Evolutionary conservation across 2,329 filamentous ascomycete species (phyloP).

Genomic region (Penicillium crustosum): DNA sequence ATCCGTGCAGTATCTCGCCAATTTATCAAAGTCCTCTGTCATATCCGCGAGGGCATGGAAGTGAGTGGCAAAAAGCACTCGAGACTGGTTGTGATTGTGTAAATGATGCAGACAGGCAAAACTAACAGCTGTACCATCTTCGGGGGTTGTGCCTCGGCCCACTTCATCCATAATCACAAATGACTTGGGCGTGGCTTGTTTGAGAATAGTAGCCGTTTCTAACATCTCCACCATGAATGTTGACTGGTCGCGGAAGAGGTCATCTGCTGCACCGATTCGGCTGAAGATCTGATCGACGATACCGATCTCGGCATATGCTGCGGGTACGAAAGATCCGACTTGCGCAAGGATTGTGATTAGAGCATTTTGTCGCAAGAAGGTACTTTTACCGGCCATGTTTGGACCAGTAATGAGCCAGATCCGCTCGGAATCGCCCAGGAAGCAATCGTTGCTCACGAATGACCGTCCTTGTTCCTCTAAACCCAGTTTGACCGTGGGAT

Average conservation of each 20-base stretch:
- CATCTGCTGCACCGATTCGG: conserved; percentile 89
- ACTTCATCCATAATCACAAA: conserved; percentile 99
- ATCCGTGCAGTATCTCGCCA: conserved; percentile 86
- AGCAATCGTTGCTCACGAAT: conserved; percentile 84
- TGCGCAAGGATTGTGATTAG: conserved; percentile 92
- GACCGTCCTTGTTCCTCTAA: conserved; percentile 74
- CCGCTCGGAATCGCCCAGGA: conserved; percentile 73
- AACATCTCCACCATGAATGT: conserved; percentile 99
- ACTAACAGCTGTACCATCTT: conserved; percentile 85
- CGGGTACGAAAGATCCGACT: conserved; percentile 88
- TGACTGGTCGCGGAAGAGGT: conserved; percentile 89
- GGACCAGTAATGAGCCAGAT: conserved; percentile 71
- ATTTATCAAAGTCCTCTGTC: conserved; percentile 56
- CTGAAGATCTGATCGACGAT: conserved; percentile 96
- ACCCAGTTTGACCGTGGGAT: conserved; percentile 87
- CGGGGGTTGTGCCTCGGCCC: conserved; percentile 87
- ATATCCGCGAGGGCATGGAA: conserved; percentile 84
- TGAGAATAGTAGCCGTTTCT: conserved; percentile 87
- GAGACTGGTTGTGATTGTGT: conserved; percentile 71
- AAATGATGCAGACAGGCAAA: conserved; percentile 87
- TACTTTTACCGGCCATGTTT: conserved; percentile 99
- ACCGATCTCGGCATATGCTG: conserved; percentile 78
- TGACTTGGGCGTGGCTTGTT: conserved; percentile 75
- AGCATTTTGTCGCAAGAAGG: conserved; percentile 92
- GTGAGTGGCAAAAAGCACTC: conserved; percentile 90